Evolutionary conservation across 495 filamentous ascomycete species (phyloP), one percentile per base, ranked within the genome.

Genomic region (Xylona heveae): DNA sequence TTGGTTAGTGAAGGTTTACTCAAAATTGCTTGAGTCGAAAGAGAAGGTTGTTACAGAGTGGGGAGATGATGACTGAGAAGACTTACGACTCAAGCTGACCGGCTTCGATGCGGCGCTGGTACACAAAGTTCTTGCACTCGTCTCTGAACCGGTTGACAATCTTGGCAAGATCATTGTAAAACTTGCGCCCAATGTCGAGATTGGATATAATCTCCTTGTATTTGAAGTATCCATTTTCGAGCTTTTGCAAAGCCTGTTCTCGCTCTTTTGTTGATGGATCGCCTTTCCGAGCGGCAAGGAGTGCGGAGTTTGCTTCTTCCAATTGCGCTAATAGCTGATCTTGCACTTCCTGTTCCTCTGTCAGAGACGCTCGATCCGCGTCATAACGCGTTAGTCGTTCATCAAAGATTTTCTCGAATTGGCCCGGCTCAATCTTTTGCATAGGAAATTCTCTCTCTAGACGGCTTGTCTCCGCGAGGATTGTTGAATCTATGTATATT

Each of bases 161-260:
- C 49, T 74, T 78, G 24, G 71, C 77, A 2, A 97, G 64, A 43
- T 94, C 84, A 45, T 97, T 95, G 55, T 95, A 97, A 48, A 97
- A 97, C 43, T 91, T 93, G 25, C 85, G 55, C 1, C 80, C 88
- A 0, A 74, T 77, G 34, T 94, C 81, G 0, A 93, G 54, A 44
- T 95, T 90, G 25, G 64, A 76, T 25, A 90, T 68, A 33, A 94
- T 75, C 49, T 97, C 84, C 51, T 88, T 90, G 52, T 94, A 94
- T 53, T 82, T 88, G 51, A 79, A 63, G 47, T 90, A 93, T 6
- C 80, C 88, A 34, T 82, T 88, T 47, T 95, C 85, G 14, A 97
- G 60, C 25, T 68, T 69, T 48, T 97, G 88, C 16, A 97, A 52
- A 0, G 82, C 82, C 38, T 71, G 66, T 44, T 94, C 85, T 15